These are phyloP conservation scores for Lodderomyces pseudojiufengensis DNA, from an alignment of 1,139 yeast genomes.

Conservation along the genomic window DNA sequence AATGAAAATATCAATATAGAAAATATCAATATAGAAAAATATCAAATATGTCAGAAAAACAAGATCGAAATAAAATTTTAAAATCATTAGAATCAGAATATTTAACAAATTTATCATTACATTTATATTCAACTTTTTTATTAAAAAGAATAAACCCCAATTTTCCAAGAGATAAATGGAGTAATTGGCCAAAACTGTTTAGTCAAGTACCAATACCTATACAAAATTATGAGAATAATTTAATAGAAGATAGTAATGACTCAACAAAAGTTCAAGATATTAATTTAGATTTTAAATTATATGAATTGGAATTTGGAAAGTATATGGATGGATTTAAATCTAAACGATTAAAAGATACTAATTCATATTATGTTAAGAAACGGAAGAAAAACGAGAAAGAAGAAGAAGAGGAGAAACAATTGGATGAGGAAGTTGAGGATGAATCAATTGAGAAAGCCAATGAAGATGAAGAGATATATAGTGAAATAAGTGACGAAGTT, in stretches of 20 bases:
- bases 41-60: too few relatives aligned
- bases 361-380: constrained; percentile 2
- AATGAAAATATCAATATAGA: too few relatives aligned
- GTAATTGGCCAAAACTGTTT: constrained; percentile 44
- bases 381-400: neutral
- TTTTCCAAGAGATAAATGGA: constrained; percentile 38
- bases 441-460: neutral
- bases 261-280: constrained; percentile 16
- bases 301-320: constrained; percentile 1
- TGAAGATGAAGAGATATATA: neutral
- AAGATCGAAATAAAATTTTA: constrained; percentile 29
- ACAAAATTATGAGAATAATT: constrained; percentile 21
- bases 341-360: constrained; percentile 12
- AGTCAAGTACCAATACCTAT: constrained; percentile 36
- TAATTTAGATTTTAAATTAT: constrained; percentile 5
- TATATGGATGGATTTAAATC: neutral
- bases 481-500: constrained; percentile 1
- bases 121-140: constrained; percentile 46
- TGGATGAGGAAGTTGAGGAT: constrained; percentile 1
- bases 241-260: constrained; percentile 13
- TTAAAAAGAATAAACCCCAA: constrained; percentile 34
- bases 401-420: constrained; percentile 1
- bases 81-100: constrained; percentile 40
- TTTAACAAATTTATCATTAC: constrained; percentile 47
- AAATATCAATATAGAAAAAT: too few relatives aligned